These are phyloP conservation scores for Calocybe cyanea DNA, from an alignment of 768 basidiomycete genomes.

Conservation along the genomic window DNA sequence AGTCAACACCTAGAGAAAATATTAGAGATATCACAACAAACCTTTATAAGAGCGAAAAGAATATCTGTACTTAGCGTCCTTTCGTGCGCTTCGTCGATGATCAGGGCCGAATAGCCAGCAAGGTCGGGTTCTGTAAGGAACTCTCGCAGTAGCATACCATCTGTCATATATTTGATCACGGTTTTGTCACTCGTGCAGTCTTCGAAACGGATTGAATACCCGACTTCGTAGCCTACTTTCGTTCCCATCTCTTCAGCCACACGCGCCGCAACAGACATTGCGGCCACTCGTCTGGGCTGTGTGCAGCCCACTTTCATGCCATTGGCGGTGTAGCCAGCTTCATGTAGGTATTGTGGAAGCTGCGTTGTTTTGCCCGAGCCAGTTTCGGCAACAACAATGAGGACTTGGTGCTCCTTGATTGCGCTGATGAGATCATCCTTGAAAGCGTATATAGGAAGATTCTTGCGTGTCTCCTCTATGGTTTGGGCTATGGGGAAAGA, in stretches of 20 bases:
- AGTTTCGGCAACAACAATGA: conserved; percentile 97
- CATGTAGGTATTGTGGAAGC: conserved; percentile 95
- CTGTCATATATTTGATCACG: conserved; percentile 99
- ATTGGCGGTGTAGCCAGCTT: conserved; percentile 88
- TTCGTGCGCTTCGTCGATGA: conserved; percentile 99
- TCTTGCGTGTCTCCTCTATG: conserved; percentile 93
- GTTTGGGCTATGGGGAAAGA: conserved; percentile 55
- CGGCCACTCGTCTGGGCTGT: conserved; percentile 96
- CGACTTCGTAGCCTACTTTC: conserved; percentile 96
- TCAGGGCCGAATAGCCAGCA: conserved; percentile 90
- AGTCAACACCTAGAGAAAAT: conserved; percentile 24
- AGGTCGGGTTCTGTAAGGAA: conserved; percentile 97
- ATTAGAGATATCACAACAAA: conserved; percentile 40
- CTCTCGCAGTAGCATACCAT: conserved; percentile 96
- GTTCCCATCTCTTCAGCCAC: conserved; percentile 99
- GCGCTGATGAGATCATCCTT: conserved; percentile 87
- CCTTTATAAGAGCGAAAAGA: conserved; percentile 97
- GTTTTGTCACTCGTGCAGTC: conserved; percentile 99
- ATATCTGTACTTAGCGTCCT: conserved; percentile 98
- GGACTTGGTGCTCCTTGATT: conserved; percentile 86
- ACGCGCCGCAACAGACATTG: conserved; percentile 98
- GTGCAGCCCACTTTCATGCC: conserved; percentile 94
- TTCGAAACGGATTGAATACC: conserved; percentile 99
- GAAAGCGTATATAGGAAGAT: conserved; percentile 86
- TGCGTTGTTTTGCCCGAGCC: conserved; percentile 99